A percentile compares a stretch with the other conserved stretches of the same genome.
Conservation (phyloP, 2,329 filamentous ascomycete genomes). For the Ophiocordyceps camponoti-leonardi region DNA sequence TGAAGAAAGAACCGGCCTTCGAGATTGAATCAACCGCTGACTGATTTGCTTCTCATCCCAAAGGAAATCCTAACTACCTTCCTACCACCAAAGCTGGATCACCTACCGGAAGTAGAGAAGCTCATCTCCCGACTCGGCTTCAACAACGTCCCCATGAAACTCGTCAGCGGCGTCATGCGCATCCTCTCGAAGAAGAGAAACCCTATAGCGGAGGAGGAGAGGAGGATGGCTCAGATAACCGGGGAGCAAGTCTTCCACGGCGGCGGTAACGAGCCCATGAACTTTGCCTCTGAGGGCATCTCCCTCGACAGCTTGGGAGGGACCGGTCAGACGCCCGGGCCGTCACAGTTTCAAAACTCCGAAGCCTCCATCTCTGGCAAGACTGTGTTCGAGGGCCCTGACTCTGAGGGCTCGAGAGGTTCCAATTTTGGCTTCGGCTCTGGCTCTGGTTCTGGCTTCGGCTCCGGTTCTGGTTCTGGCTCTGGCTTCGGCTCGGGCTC, state of each 20-base stretch:
- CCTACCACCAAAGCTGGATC: not conserved
- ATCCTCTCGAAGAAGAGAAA: not conserved
- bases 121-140: not conserved
- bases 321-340: not conserved
- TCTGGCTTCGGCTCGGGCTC: not conserved
- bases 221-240: too few relatives aligned
- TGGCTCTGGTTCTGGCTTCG: too few relatives aligned
- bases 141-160: not conserved
- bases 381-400: not conserved
- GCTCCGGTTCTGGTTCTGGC: too few relatives aligned
- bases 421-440: too few relatives aligned
- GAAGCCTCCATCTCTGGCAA: not conserved
- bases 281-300: not conserved
- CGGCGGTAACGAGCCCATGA: too few relatives aligned
- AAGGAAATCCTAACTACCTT: not conserved
- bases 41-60: not conserved
- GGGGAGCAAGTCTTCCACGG: not conserved
- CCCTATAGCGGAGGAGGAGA: not conserved
- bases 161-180: not conserved
- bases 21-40: too few relatives aligned
- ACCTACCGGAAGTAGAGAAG: not conserved
- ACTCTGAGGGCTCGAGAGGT: too few relatives aligned
- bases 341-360: not conserved
- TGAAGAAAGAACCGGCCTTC: too few relatives aligned
- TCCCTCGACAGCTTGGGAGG: too few relatives aligned